phyloP scores from a whole-genome alignment of 352 stramenopile species.

The Phytophthora hibernalis region DNA sequence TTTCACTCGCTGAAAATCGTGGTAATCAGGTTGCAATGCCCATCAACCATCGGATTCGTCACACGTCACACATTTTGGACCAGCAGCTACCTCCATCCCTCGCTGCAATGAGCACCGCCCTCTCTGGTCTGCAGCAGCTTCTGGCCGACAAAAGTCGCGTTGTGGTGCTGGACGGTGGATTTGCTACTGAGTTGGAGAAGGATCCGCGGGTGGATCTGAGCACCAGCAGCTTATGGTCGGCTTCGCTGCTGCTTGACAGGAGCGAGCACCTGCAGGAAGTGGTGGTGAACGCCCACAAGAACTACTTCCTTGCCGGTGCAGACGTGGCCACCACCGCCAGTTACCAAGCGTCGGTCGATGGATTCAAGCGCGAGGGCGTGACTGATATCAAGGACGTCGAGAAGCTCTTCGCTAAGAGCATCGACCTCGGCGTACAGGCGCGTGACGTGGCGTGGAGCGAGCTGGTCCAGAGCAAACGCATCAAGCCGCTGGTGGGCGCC shows the following conservation, averaged over 20 bases:
- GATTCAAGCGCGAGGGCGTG: slow-evolving; percentile 75
- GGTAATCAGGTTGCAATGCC: background rate
- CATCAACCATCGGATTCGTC: slow-evolving; percentile 22
- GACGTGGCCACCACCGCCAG: slow-evolving; percentile 85
- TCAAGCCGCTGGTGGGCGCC: slow-evolving; percentile 78
- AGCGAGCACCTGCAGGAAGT: slow-evolving; percentile 62
- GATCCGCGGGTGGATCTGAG: slow-evolving; percentile 64
- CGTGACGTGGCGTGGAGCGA: slow-evolving; percentile 65
- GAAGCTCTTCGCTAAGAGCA: slow-evolving; percentile 75
- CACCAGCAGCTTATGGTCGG: slow-evolving; percentile 74
- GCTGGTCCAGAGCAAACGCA: slow-evolving; percentile 45
- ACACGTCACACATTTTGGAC: slow-evolving; percentile 32
- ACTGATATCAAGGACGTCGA: slow-evolving; percentile 55
- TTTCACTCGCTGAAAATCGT: slow-evolving; percentile 15
- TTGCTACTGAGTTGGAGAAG: slow-evolving; percentile 84
- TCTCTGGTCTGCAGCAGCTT: slow-evolving; percentile 46
- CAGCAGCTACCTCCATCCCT: background rate
- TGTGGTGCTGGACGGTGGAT: slow-evolving; percentile 76
- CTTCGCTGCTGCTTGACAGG: slow-evolving; percentile 65
- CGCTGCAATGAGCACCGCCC: slow-evolving; percentile 25
- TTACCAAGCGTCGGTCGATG: slow-evolving; percentile 89
- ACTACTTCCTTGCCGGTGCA: slow-evolving; percentile 79
- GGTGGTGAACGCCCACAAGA: slow-evolving; percentile 72
- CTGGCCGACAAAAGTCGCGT: slow-evolving; percentile 40
- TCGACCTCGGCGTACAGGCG: slow-evolving; percentile 73